phyloP scores from a whole-genome alignment of 345 rosid species.

The Corchorus olitorius region DNA sequence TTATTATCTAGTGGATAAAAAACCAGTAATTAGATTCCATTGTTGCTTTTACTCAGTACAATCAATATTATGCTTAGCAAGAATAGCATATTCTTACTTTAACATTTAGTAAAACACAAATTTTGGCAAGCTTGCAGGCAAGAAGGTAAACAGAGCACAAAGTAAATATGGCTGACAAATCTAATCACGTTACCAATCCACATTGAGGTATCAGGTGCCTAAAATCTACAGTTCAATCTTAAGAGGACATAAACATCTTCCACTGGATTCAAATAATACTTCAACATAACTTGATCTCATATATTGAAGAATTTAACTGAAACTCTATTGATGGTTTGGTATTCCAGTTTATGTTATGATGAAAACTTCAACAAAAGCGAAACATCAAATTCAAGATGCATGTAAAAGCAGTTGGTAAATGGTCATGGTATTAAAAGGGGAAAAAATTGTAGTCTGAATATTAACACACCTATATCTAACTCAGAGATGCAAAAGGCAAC shows the following conservation, averaged over 20 bases:
- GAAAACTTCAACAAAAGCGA: background rate
- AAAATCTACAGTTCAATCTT: background rate
- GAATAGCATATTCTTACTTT: background rate
- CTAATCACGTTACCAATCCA: background rate
- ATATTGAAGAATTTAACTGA: background rate
- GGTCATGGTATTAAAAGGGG: background rate
- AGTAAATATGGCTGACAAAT: background rate
- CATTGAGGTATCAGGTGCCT: background rate
- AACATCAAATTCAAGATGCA: background rate
- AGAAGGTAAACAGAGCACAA: background rate
- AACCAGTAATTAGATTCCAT: background rate
- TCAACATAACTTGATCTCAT: background rate
- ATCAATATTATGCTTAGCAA: slow-evolving; percentile 2
- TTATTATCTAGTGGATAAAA: slow-evolving; percentile 48
- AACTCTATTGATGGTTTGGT: background rate
- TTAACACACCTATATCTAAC: background rate
- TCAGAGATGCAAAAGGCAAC: background rate
- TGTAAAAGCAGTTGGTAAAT: background rate
- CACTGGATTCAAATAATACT: background rate
- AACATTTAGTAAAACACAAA: background rate
- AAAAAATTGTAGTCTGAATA: background rate
- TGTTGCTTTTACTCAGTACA: background rate
- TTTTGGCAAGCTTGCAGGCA: background rate
- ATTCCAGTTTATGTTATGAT: background rate
- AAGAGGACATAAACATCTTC: background rate